Base-by-base conservation (phyloP, 164 flowering plant species). In the Houttuynia cordata region DNA sequence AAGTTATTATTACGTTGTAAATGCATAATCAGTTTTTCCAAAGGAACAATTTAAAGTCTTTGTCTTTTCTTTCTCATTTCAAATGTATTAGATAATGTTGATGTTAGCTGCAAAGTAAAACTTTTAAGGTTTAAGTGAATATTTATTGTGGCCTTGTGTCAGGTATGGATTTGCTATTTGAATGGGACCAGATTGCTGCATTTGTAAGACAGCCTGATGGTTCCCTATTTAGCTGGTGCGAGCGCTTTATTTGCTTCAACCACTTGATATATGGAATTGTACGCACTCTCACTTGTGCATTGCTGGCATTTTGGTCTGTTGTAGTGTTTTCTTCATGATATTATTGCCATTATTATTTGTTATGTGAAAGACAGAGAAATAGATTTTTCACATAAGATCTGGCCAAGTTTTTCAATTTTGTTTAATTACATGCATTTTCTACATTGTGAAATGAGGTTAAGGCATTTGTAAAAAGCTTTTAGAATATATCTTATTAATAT, bases 101-200 rank as follows among this genome's bases (percentile, higher is more conserved):
- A 30, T 30, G 4, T 30, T 30, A 30, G 37, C 37, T 30, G 37
- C 37, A 30, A 30, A 2, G 49, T 45, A 45, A 10, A 45, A 17
- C 17, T 45, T 45, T 10, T 45, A 17, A 45, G 13, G 49, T 45
- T 45, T 4, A 45, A 12, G 49, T 45, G 49, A 12, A 17, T 12
- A 10, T 45, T 45, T 12, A 12, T 45, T 45, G 49, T 12, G 14
- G 17, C 49, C 5, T 45, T 45, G 49, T 1, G 63, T 59, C 80
- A 93, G 98, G 98, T 66, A 78, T 93, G 85, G 98, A 93, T 62
- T 71, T 93, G 60, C 86, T 67, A 57, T 89, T 93, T 80, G 88
- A 85, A 21, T 86, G 82, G 96, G 96, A 87, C 56, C 87, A 90
- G 65, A 76, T 73, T 62, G 86, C 79, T 14, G 97, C 97, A 62